These are phyloP conservation scores for Fusarium subtropicale DNA, from an alignment of 2,329 filamentous ascomycete genomes.

Conservation along the genomic window DNA sequence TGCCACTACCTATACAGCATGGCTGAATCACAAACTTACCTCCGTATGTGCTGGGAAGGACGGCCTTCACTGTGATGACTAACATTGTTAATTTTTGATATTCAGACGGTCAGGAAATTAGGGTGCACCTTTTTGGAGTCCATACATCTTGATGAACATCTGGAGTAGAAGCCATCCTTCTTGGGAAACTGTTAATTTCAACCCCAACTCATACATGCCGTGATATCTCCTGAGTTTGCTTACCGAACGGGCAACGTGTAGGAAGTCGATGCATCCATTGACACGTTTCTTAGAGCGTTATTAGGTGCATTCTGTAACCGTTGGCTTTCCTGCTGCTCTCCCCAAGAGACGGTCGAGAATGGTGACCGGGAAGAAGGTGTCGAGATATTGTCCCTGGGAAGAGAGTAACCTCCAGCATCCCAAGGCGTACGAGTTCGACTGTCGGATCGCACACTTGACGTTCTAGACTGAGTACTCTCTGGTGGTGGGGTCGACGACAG, in stretches of 20 bases:
- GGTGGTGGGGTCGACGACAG: constrained; percentile 52
- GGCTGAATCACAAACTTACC: constrained; percentile 23
- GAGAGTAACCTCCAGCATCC: constrained; percentile 63
- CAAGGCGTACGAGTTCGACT: constrained; percentile 58
- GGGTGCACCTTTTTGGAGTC: constrained; percentile 36
- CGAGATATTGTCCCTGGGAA: constrained; percentile 57
- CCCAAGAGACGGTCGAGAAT: constrained; percentile 41
- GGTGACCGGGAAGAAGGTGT: constrained; percentile 47
- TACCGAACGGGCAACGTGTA: constrained; percentile 46
- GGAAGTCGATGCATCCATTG: constrained; percentile 48
- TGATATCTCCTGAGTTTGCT: constrained; percentile 3
- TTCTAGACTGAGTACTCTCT: constrained; percentile 46
- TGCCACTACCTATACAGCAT: background rate
- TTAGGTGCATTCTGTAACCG: constrained; percentile 25
- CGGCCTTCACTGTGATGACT: constrained; percentile 33
- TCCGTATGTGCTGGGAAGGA: constrained; percentile 37
- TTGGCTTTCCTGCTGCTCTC: constrained; percentile 43
- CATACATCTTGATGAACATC: constrained; percentile 40
- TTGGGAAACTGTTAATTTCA: constrained; percentile 28
- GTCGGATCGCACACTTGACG: constrained; percentile 38
- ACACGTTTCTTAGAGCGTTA: constrained; percentile 48
- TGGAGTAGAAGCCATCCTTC: constrained; percentile 39
- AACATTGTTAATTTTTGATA: background rate
- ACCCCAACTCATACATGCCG: background rate
- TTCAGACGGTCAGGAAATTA: background rate